Evolutionary conservation across 371 early-diverging fungal genomes (phyloP), one percentile per base, ranked within the genome.

Genomic region (Smittium culicis): DNA sequence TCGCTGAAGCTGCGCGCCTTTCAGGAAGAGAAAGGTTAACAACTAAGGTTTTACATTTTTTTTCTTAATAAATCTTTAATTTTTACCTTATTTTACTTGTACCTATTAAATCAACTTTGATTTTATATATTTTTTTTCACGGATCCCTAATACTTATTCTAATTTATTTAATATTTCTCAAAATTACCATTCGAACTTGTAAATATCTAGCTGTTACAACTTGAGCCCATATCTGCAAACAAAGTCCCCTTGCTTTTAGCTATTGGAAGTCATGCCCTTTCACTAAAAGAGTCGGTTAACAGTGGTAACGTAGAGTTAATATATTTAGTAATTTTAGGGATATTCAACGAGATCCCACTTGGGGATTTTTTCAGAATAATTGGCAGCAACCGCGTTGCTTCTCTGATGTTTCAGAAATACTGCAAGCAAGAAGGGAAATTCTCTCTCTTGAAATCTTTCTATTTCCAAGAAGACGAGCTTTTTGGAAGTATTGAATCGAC

Each of bases 261-360:
- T 35, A 94, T 98, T 94, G 80, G 89, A 67, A 86, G 92, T 71
- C 92, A 95, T 62, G 88, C 88, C 45, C 74, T 86, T 0, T 94
- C 97, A 0, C 80, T 98, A 66, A 76, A 82, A 20, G 93, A 93
- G 63, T 93, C 96, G 0, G 89, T 96, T 45, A 90, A 89, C 61
- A 94, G 95, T 70, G 93, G 94, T 0, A 94, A 98, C 65, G 88
- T 93, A 0, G 95, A 98, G 78, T 80, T 98, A 30, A 93, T 94
- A 0, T 94, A 96, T 70, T 81, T 92, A 66, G 94, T 92, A 0
- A 78, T 96, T 0, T 84, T 96, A 65, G 86, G 91, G 66, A 74
- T 93, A 67, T 91, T 92, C 72, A 84, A 90, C 61, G 90, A 92
- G 66, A 76, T 90, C 30, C 80, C 86, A 2, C 69, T 86, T 29